A percentile compares a stretch with the other conserved stretches of the same genome.
These are phyloP conservation scores for Russula vinacea DNA, from an alignment of 768 basidiomycete genomes.

Conservation along the genomic window DNA sequence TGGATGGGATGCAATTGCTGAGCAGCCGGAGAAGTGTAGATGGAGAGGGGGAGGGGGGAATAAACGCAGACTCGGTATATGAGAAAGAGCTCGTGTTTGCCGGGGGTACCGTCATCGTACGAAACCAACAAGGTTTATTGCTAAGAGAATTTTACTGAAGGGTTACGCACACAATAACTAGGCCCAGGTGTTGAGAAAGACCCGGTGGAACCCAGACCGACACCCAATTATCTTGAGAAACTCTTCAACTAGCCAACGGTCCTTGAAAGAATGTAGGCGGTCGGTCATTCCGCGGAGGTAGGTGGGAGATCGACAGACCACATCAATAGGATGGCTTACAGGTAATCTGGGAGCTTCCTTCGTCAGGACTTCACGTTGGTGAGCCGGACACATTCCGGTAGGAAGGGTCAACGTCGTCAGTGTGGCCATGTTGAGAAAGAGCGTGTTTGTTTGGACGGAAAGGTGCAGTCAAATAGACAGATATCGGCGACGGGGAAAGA, in stretches of 20 bases:
- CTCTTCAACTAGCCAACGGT: background rate
- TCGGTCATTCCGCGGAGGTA: background rate
- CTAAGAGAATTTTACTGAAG: background rate
- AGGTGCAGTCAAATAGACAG: too few relatives aligned
- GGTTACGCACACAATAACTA: background rate
- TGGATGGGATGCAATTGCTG: conserved; percentile 12
- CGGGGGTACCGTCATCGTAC: background rate
- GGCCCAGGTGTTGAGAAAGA: background rate
- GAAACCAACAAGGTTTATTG: background rate
- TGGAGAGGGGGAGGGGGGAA: conserved; percentile 2
- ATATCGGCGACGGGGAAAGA: background rate
- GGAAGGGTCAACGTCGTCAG: background rate
- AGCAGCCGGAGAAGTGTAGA: conserved; percentile 1
- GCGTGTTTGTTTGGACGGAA: too few relatives aligned
- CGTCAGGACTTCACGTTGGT: background rate
- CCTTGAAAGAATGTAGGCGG: background rate
- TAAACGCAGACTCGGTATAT: conserved; percentile 1
- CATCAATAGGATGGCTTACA: conserved; percentile 3
- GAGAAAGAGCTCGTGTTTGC: background rate
- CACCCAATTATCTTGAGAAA: background rate
- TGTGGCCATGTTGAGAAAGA: background rate
- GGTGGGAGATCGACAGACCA: background rate
- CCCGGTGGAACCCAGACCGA: background rate
- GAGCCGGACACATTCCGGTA: background rate
- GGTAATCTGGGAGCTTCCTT: background rate